These are phyloP conservation scores for Oxytropis ochrocephala DNA, from an alignment of 306 rosid species.

Conservation along the genomic window DNA sequence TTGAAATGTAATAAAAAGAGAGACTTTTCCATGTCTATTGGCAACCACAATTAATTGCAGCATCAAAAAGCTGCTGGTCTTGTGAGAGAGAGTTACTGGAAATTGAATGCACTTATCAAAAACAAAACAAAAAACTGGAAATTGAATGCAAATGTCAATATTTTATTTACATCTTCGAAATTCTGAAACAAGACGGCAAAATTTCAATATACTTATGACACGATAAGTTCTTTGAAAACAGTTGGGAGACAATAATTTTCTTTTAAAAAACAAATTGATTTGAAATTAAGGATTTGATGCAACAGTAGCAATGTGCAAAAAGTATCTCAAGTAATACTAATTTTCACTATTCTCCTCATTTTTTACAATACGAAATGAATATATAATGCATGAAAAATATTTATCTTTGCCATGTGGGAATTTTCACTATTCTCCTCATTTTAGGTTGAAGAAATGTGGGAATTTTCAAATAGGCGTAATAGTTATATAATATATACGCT, in stretches of 20 bases:
- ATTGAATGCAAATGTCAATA: neutral
- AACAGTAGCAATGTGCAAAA: neutral
- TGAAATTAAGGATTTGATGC: neutral
- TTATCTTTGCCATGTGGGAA: too few relatives aligned
- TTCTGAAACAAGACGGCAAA: neutral
- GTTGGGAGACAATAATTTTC: neutral
- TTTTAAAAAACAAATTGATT: too few relatives aligned
- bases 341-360: neutral
- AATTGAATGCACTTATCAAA: neutral
- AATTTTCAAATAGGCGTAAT: too few relatives aligned
- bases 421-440: too few relatives aligned
- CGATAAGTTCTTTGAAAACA: neutral
- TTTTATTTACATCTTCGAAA: neutral
- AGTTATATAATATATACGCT: too few relatives aligned
- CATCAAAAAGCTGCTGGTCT: neutral
- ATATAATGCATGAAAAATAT: too few relatives aligned
- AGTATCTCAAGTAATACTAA: neutral
- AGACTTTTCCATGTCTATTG: neutral
- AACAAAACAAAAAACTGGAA: too few relatives aligned
- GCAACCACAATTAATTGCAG: neutral
- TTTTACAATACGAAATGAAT: neutral
- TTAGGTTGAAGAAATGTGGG: too few relatives aligned
- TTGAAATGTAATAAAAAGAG: neutral
- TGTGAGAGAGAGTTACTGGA: neutral
- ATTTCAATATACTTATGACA: neutral